Percentiles rank a stretch among this genome's conserved stretches.
These are phyloP conservation scores for Backusella australiensis DNA, from an alignment of 192 early-diverging fungal species.

Conservation along the genomic window DNA sequence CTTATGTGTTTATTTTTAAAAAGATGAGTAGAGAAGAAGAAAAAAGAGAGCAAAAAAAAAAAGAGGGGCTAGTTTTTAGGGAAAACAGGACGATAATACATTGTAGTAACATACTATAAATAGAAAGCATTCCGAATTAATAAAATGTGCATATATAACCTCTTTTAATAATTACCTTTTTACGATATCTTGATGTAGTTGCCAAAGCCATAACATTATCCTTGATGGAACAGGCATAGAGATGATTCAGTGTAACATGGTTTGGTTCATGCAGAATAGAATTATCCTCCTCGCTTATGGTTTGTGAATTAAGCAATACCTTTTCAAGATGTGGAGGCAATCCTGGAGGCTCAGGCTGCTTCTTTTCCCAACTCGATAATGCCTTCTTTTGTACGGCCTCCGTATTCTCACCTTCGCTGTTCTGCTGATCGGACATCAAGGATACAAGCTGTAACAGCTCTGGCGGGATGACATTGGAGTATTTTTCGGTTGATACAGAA, in stretches of 20 bases:
- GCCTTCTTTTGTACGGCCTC: background rate
- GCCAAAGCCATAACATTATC: constrained; percentile 95
- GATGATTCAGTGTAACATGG: constrained; percentile 91
- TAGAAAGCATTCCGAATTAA: background rate
- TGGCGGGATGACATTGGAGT: constrained; percentile 34
- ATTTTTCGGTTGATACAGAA: constrained; percentile 30
- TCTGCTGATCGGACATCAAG: background rate
- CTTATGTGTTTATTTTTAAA: background rate
- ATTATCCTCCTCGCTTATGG: constrained; percentile 75
- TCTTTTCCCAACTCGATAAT: constrained; percentile 10
- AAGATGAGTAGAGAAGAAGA: background rate
- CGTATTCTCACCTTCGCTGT: background rate
- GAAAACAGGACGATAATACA: constrained; percentile 42
- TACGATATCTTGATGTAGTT: constrained; percentile 87
- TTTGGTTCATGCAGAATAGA: constrained; percentile 82
- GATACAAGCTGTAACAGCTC: constrained; percentile 28
- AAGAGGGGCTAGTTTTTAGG: background rate
- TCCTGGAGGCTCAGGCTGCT: constrained; percentile 66
- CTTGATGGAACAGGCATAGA: constrained; percentile 94
- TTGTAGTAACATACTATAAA: constrained; percentile 42
- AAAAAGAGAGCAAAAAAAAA: background rate
- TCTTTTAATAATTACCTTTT: constrained; percentile 60
- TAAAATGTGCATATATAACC: background rate
- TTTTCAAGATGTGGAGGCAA: constrained; percentile 92
- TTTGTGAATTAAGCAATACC: constrained; percentile 81